These are phyloP conservation scores for Dillenia turbinata DNA, from an alignment of 164 flowering plant species.

Conservation along the genomic window DNA sequence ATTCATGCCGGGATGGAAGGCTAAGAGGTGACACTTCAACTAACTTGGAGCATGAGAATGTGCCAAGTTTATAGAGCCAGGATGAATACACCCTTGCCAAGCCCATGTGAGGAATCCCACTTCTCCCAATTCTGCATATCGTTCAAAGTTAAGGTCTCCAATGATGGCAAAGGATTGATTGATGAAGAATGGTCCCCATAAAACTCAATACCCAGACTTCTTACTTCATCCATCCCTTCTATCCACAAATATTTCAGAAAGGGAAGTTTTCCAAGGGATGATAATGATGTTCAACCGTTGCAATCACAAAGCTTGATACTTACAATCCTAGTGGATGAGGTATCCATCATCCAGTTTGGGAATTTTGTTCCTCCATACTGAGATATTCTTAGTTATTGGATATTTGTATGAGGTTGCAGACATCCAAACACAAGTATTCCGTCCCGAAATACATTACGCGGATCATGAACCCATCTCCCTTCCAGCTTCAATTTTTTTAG, in stretches of 20 bases:
- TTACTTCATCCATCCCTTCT: slow-evolving; percentile 1
- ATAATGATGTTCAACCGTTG: background rate
- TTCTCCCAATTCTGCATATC: background rate
- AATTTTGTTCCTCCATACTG: slow-evolving; percentile 1
- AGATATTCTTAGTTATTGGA: background rate
- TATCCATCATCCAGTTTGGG: slow-evolving; percentile 6
- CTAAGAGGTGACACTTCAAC: background rate
- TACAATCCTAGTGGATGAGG: background rate
- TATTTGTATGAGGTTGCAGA: slow-evolving; percentile 4
- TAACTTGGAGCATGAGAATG: slow-evolving; percentile 1
- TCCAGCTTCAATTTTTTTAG: slow-evolving; percentile 7
- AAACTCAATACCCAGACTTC: background rate
- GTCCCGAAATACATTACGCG: background rate
- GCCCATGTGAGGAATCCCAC: background rate
- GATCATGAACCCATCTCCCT: slow-evolving; percentile 1
- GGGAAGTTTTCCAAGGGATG: slow-evolving; percentile 8
- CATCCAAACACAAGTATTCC: background rate
- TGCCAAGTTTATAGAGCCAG: slow-evolving; percentile 1
- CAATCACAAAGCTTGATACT: slow-evolving; percentile 2
- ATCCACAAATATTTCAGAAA: slow-evolving; percentile 7
- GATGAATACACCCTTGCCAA: background rate
- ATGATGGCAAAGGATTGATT: background rate
- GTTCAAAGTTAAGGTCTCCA: background rate
- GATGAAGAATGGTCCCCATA: background rate
- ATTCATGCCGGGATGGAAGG: no score